phyloP scores from a whole-genome alignment of 192 early-diverging fungal genomes.

The Podila verticillata region DNA sequence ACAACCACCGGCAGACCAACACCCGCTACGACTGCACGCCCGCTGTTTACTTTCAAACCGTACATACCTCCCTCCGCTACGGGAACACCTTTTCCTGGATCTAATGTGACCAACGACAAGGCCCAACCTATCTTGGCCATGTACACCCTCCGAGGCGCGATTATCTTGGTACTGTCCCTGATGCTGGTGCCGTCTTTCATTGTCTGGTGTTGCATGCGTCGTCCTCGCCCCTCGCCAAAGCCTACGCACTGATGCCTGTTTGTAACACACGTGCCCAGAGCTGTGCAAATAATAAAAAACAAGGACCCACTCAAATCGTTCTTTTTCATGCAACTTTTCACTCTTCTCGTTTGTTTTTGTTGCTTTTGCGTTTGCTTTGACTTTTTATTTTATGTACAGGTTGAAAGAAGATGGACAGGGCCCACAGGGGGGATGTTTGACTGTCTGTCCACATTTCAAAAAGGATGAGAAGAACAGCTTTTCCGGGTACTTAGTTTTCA shows the following conservation, averaged over 20 bases:
- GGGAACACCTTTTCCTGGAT: neutral
- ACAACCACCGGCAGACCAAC: too few relatives aligned
- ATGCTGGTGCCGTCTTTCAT: slow-evolving; percentile 44
- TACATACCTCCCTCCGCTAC: neutral
- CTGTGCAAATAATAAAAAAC: neutral
- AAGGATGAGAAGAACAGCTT: too few relatives aligned
- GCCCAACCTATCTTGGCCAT: slow-evolving; percentile 1
- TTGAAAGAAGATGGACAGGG: too few relatives aligned
- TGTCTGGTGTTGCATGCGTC: slow-evolving; percentile 43
- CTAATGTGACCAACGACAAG: neutral
- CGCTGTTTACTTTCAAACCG: neutral
- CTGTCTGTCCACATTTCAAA: too few relatives aligned
- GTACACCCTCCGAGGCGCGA: neutral
- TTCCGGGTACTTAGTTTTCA: neutral
- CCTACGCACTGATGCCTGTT: too few relatives aligned
- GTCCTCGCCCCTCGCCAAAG: neutral
- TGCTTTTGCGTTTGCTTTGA: neutral
- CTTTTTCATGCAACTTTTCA: neutral
- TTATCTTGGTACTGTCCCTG: slow-evolving; percentile 11
- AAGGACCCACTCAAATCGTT: neutral
- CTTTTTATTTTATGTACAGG: slow-evolving; percentile 1
- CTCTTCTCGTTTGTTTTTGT: neutral
- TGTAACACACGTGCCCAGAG: neutral
- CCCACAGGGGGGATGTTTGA: too few relatives aligned
- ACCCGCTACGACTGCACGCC: too few relatives aligned